Conservation (phyloP, 2,329 filamentous ascomycete species). For the Arthrinium puccinioides region DNA sequence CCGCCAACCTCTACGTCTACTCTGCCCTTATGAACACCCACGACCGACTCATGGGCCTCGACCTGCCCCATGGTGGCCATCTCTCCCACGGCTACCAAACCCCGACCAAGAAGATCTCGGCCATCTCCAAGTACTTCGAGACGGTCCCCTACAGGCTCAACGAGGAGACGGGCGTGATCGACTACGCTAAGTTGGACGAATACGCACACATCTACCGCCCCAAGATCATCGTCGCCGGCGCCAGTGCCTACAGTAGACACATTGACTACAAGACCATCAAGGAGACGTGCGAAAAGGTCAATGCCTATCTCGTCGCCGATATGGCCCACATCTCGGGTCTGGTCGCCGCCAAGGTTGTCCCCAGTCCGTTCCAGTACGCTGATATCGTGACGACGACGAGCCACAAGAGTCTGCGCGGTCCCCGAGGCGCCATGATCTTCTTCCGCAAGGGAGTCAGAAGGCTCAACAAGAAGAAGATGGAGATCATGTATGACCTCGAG, state of each 20-base stretch:
- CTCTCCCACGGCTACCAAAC: conserved; percentile 97
- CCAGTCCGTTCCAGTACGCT: conserved; percentile 79
- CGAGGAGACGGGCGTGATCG: conserved; percentile 85
- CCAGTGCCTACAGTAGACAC: conserved; percentile 89
- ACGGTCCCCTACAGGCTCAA: conserved; percentile 91
- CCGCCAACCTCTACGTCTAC: conserved; percentile 85
- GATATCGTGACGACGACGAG: conserved; percentile 97
- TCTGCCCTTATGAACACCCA: conserved; percentile 88
- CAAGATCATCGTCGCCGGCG: conserved; percentile 91
- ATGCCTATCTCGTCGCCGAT: conserved; percentile 88
- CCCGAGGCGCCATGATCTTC: conserved; percentile 96
- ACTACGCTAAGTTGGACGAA: conserved; percentile 88
- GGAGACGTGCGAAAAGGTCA: conserved; percentile 81
- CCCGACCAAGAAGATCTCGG: conserved; percentile 90
- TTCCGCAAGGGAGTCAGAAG: conserved; percentile 87
- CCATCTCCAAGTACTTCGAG: conserved; percentile 98
- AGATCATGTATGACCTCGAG: conserved; percentile 86
- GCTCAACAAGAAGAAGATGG: conserved; percentile 79
- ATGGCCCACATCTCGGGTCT: conserved; percentile 97
- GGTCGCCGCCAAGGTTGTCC: conserved; percentile 84
- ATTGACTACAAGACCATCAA: conserved; percentile 95
- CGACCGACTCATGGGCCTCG: conserved; percentile 93
- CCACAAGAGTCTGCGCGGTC: conserved; percentile 93
- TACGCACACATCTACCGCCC: conserved; percentile 84
- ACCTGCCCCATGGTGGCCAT: conserved; percentile 93